Evolutionary conservation across 2,329 filamentous ascomycete species (phyloP), one percentile per base, ranked within the genome.

Genomic region (Trichothecium roseum): DNA sequence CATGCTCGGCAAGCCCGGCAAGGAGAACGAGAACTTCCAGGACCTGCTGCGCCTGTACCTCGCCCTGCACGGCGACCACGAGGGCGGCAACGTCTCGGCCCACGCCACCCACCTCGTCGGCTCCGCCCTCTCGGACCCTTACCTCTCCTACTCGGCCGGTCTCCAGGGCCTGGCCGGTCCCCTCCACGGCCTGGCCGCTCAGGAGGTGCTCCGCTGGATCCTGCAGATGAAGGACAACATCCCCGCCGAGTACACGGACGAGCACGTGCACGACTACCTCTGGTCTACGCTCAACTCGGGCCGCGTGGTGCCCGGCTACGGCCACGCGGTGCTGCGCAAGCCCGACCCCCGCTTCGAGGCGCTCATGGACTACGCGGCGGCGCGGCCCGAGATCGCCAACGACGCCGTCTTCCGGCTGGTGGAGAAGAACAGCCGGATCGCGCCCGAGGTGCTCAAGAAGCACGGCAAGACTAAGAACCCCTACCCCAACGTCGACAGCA

Each of bases 381-480:
- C 83, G 13, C 81, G 87, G 9, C 84, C 85, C 12, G 83, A 89
- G 50, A 94, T 98, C 43, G 79, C 84, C 30, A 64, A 72, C 32
- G 84, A 96, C 59, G 87, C 89, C 2, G 80, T 96, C 43, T 96
- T 94, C 78, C 77, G 86, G 61, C 78, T 98, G 9, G 89, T 98
- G 37, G 83, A 88, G 73, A 81, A 83, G 66, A 96, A 94, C 68
- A 87, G 82, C 45, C 81, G 87, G 53, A 81, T 98, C 43, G 91
- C 91, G 1, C 91, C 91, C 13, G 74, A 77, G 35, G 91, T 98
- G 15, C 71, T 98, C 49, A 91, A 78, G 51, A 79, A 95, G 66
- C 91, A 98, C 56, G 91, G 91, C 60, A 96, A 95, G 80, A 94
- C 87, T 47, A 94, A 94, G 73, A 94, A 94, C 66, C 87, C 91